Evolutionary conservation across 176 grass and related monocot species (phyloP).

Genomic region (Typha latifolia): DNA sequence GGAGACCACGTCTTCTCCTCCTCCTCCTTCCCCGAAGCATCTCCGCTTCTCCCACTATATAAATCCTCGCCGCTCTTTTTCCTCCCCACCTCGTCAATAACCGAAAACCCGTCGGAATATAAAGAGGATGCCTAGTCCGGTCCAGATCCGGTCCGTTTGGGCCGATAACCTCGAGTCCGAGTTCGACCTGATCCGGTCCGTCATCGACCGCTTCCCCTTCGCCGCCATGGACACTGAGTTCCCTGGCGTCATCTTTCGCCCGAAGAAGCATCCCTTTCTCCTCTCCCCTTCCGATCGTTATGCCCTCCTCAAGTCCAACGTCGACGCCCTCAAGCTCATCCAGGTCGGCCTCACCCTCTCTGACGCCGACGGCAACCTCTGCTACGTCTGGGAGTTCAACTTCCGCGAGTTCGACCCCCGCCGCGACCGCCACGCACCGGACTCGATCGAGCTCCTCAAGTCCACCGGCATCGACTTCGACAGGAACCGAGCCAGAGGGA

Average conservation of each 20-base stretch:
- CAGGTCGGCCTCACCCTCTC: conserved; percentile 75
- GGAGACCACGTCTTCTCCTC: no score
- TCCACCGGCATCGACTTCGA: conserved; percentile 64
- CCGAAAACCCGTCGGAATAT: no score
- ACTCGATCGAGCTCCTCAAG: conserved; percentile 41
- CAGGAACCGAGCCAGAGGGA: conserved; percentile 33
- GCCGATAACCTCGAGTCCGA: conserved; percentile 60
- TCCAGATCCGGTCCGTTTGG: conserved; percentile 66
- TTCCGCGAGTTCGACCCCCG: conserved; percentile 72
- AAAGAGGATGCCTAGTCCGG: no score
- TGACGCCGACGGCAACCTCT: conserved; percentile 17
- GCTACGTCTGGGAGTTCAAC: conserved; percentile 75
- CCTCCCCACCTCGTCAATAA: no score
- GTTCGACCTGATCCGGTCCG: conserved; percentile 46
- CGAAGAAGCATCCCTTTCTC: conserved; percentile 24
- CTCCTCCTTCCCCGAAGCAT: no score
- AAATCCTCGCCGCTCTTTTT: no score
- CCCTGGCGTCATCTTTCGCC: conserved; percentile 49
- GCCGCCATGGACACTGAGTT: conserved; percentile 94
- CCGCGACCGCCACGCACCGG: conserved; percentile 43
- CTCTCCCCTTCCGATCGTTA: conserved; percentile 50
- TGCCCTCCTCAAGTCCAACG: conserved; percentile 53
- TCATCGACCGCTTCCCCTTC: conserved; percentile 40
- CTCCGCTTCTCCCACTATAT: no score
- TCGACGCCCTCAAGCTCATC: conserved; percentile 76